Percentiles rank a stretch among this genome's conserved stretches.
Evolutionary conservation across 2,329 filamentous ascomycete species (phyloP).

Genomic region (Fusarium oligoseptatum): DNA sequence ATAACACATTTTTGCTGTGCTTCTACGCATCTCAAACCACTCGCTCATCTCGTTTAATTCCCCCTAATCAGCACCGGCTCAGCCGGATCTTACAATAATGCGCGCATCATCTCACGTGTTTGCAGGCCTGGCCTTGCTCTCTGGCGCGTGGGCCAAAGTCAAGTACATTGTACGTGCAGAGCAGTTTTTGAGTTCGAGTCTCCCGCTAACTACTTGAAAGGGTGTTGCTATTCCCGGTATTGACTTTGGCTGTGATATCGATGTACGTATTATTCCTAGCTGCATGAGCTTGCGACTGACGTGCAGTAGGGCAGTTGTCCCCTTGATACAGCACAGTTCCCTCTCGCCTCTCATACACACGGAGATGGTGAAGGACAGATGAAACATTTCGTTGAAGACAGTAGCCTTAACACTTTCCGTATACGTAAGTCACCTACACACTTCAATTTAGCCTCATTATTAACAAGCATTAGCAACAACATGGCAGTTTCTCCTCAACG

Average conservation of each 20-base stretch:
- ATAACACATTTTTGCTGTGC: not conserved
- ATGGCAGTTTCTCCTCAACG: slow-evolving; percentile 72
- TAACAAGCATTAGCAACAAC: slow-evolving; percentile 48
- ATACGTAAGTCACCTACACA: slow-evolving; percentile 55
- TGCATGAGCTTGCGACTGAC: not conserved
- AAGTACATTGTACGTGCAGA: slow-evolving; percentile 26
- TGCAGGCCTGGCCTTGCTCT: slow-evolving; percentile 11
- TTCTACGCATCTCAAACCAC: not conserved
- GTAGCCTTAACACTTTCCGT: slow-evolving; percentile 67
- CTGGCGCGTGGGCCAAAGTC: slow-evolving; percentile 21
- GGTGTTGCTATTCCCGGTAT: slow-evolving; percentile 62
- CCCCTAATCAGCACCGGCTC: not conserved
- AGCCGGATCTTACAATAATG: slow-evolving; percentile 4
- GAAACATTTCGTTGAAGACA: slow-evolving; percentile 66
- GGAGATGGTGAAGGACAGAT: slow-evolving; percentile 64
- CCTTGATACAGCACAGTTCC: slow-evolving; percentile 51
- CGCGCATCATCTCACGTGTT: slow-evolving; percentile 11
- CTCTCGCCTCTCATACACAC: slow-evolving; percentile 49
- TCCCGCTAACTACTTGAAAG: slow-evolving; percentile 16
- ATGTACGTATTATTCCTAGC: slow-evolving; percentile 50
- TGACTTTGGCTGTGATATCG: slow-evolving; percentile 62
- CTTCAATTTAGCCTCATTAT: not conserved
- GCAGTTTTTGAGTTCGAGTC: not conserved
- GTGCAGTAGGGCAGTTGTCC: slow-evolving; percentile 55
- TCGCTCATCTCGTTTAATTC: not conserved